Conservation (phyloP, 768 basidiomycete genomes). For the Lactifluus hygrophoroides region DNA sequence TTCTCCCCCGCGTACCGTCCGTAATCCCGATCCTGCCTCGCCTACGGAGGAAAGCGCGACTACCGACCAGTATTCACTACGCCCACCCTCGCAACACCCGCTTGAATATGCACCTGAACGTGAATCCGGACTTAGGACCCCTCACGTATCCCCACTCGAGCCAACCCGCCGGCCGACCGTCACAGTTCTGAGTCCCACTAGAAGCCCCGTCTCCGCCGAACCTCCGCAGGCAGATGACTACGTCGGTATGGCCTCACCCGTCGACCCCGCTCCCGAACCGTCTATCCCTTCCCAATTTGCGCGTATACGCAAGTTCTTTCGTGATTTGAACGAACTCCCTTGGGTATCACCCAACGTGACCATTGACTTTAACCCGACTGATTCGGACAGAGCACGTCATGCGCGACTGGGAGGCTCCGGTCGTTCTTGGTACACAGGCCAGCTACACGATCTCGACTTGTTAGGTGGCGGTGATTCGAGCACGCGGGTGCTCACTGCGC, state of each 20-base stretch:
- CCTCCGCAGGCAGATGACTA: slow-evolving; percentile 13
- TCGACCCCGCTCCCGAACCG: slow-evolving; percentile 3
- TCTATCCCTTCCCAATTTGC: slow-evolving; percentile 13
- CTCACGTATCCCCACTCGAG: neutral
- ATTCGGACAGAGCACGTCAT: slow-evolving; percentile 6
- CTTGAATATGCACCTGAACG: neutral
- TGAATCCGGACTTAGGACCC: neutral
- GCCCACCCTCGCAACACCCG: neutral
- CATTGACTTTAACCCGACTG: slow-evolving; percentile 15
- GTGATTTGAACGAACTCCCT: slow-evolving; percentile 16
- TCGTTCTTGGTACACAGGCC: slow-evolving; percentile 18
- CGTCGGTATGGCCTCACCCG: slow-evolving; percentile 10
- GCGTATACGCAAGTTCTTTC: slow-evolving; percentile 18
- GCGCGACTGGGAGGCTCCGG: neutral
- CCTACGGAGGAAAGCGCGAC: slow-evolving; percentile 4
- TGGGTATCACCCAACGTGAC: slow-evolving; percentile 18
- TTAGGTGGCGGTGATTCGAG: slow-evolving; percentile 3
- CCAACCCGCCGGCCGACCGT: slow-evolving; percentile 12
- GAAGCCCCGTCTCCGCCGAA: slow-evolving; percentile 12
- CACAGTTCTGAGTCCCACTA: slow-evolving; percentile 16
- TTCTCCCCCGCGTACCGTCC: slow-evolving; percentile 18
- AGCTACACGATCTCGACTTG: slow-evolving; percentile 11
- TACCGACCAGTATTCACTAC: neutral
- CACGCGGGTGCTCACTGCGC: slow-evolving; percentile 1
- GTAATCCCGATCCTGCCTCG: slow-evolving; percentile 17